Evolutionary conservation across 768 basidiomycete genomes (phyloP).

Genomic region (Cystofilobasidium macerans): DNA sequence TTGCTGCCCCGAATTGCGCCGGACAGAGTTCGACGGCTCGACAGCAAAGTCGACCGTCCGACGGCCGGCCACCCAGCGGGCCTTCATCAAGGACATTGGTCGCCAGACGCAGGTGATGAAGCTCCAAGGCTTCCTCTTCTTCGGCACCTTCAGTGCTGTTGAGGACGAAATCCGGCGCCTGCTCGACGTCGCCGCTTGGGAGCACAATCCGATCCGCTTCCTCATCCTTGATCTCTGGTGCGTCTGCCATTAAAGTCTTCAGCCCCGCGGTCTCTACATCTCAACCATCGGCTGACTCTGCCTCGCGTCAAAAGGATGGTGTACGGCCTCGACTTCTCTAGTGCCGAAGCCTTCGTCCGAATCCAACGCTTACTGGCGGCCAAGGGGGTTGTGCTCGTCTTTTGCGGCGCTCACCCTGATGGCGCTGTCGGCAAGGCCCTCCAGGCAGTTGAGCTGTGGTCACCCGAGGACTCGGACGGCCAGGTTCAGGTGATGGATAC

Average conservation of each 20-base stretch:
- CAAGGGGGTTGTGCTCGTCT: slow-evolving; percentile 69
- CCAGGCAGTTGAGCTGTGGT: slow-evolving; percentile 63
- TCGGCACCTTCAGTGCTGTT: slow-evolving; percentile 72
- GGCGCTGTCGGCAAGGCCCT: slow-evolving; percentile 62
- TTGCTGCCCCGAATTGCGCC: neutral
- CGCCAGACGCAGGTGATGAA: slow-evolving; percentile 79
- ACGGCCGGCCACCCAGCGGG: slow-evolving; percentile 71
- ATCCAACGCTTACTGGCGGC: slow-evolving; percentile 68
- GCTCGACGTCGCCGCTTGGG: slow-evolving; percentile 61
- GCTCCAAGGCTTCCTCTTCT: slow-evolving; percentile 57
- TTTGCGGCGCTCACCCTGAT: slow-evolving; percentile 64
- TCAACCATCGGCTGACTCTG: slow-evolving; percentile 45
- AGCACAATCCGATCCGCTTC: slow-evolving; percentile 69
- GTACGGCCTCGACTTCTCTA: slow-evolving; percentile 82
- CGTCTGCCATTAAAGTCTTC: neutral
- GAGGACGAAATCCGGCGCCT: slow-evolving; percentile 65
- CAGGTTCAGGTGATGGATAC: slow-evolving; percentile 57
- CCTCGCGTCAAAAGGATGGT: slow-evolving; percentile 44
- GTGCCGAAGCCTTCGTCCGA: slow-evolving; percentile 88
- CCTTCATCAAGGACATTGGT: slow-evolving; percentile 83
- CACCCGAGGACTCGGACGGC: slow-evolving; percentile 47
- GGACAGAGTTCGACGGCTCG: slow-evolving; percentile 49
- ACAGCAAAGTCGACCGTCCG: slow-evolving; percentile 82
- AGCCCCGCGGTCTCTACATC: no score
- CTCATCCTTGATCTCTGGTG: slow-evolving; percentile 40